A percentile compares a stretch with the other conserved stretches of the same genome.
Conservation (phyloP, 768 basidiomycete genomes). For the Favolaschia claudopus region DNA sequence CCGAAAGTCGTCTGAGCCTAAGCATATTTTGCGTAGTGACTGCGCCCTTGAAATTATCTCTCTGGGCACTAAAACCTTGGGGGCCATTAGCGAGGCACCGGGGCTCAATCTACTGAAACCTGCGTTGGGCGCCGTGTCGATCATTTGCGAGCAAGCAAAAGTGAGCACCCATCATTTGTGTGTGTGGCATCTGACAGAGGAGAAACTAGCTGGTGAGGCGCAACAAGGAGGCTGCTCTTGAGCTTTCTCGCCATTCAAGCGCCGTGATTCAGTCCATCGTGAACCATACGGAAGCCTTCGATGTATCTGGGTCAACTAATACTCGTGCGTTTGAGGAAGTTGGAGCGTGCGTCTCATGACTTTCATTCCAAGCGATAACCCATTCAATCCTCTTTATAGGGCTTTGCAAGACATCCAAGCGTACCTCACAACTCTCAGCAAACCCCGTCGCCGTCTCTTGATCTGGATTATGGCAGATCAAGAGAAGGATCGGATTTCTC, state of each 20-base stretch:
- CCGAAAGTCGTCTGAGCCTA: not conserved
- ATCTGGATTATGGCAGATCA: not conserved
- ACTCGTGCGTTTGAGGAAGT: no score
- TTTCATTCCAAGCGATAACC: no score
- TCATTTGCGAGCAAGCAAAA: not conserved
- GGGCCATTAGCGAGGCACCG: not conserved
- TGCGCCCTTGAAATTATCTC: not conserved
- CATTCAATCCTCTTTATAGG: not conserved
- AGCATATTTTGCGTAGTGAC: not conserved
- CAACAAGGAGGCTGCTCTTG: not conserved
- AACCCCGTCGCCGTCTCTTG: not conserved
- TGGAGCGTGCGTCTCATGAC: no score
- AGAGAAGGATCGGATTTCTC: not conserved
- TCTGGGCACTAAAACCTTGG: not conserved
- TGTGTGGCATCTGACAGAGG: not conserved
- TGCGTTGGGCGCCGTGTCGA: not conserved
- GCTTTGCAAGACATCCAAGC: not conserved
- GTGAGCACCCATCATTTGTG: not conserved
- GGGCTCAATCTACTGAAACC: not conserved
- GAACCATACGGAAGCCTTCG: not conserved
- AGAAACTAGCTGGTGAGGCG: no score
- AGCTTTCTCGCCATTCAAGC: not conserved
- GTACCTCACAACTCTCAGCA: not conserved
- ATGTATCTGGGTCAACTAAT: not conserved
- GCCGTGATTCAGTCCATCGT: not conserved